Percentiles rank a stretch among this genome's conserved stretches.
Conservation (phyloP, 2,329 filamentous ascomycete species). For the Trichoderma citrinoviride region DNA sequence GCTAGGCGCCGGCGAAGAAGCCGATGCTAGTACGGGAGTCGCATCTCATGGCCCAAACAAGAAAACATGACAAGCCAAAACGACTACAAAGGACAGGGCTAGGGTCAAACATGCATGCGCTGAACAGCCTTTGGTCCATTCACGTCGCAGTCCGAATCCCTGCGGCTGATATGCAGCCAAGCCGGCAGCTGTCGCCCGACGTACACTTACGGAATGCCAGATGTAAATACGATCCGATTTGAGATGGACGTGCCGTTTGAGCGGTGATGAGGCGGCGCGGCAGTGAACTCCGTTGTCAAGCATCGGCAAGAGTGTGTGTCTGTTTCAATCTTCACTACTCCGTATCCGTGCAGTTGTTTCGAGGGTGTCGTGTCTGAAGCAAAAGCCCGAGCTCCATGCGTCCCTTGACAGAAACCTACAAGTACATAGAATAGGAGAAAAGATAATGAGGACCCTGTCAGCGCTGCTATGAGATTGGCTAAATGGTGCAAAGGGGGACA, state of each 20-base stretch:
- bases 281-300: neutral
- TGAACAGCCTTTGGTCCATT: neutral
- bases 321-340: neutral
- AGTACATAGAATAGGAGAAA: neutral
- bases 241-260: neutral
- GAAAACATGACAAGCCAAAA: neutral
- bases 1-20: neutral
- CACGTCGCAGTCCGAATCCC: neutral
- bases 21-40: neutral
- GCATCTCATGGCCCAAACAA: neutral
- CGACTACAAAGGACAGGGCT: no score
- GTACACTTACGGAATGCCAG: neutral
- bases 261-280: neutral
- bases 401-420: no score
- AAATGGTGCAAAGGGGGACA: neutral
- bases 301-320: neutral
- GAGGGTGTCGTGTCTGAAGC: neutral
- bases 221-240: neutral
- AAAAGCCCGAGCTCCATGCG: neutral
- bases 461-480: neutral
- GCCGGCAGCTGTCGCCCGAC: slow-evolving; percentile 9
- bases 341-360: neutral
- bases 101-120: neutral
- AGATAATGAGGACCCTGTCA: neutral
- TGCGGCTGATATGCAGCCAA: slow-evolving; percentile 13